Base-by-base conservation (phyloP, 2,329 filamentous ascomycete species). In the Aulographum hederae region DNA sequence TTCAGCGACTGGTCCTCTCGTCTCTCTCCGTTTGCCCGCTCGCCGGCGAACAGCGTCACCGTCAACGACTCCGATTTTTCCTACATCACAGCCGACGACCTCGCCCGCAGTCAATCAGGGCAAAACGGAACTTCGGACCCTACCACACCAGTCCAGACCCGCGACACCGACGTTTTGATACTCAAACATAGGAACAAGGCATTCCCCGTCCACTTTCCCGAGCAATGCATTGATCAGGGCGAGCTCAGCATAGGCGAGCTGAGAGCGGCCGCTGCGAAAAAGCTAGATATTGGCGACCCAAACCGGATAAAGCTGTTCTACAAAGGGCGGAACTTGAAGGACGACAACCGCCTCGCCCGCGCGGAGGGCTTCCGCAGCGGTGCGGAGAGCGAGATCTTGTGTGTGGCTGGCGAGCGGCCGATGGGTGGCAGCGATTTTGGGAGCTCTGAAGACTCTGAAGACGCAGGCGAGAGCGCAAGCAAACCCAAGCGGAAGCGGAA, bases 211-310 rank as follows among this genome's bases (percentile, higher is more conserved):
- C 73, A 76, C 44, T 85, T 85, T 44, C 75, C 79, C 0, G 73
- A 73, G 10, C 79, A 75, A 50, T 69, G 72, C 36, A 84, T 86
- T 45, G 73, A 71, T 35, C 73, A 80, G 46, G 78, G 77, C 29
- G 73, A 78, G 46, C 57, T 85, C 34, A 63, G 60, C 20, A 69
- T 82, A 20, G 55, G 61, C 33, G 74, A 79, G 42, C 62, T 85
- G 19, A 65, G 69, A 35, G 63, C 74, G 33, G 72, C 76, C n/a
- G 68, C 73, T 4, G 71, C 68, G 33, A 60, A 75, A 41, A 63
- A 79, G 47, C 65, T 80, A 54, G 67, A 70, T 32, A 53, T 80
- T 19, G 60, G 65, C 4, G 64, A 71, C 28, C 56, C 44, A 47
- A 60, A 45, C 49, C 57, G 63, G 29, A 58, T 82, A 46, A 78